These are phyloP conservation scores for Penicillium sp. DNA, from an alignment of 2,329 filamentous ascomycete species.

Conservation along the genomic window DNA sequence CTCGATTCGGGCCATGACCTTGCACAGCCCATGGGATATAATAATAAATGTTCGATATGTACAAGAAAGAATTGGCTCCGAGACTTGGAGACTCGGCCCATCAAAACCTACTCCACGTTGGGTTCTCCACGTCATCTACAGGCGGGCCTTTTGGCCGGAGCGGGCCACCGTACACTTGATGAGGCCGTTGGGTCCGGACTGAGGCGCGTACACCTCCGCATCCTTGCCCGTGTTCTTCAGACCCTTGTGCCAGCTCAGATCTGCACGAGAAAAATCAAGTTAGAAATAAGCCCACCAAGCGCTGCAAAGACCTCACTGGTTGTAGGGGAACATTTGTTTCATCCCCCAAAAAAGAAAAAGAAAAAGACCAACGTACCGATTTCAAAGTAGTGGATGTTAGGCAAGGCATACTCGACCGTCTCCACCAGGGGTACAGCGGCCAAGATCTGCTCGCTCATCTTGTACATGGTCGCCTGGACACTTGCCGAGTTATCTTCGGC, in stretches of 20 bases:
- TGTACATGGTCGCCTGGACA: constrained; percentile 98
- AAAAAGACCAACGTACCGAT: constrained; percentile 49
- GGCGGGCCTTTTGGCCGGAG: constrained; percentile 27
- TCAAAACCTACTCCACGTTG: not conserved
- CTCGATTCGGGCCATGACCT: constrained; percentile 10
- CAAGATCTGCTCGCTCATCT: constrained; percentile 88
- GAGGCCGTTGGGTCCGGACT: constrained; percentile 86
- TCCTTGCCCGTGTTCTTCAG: constrained; percentile 92
- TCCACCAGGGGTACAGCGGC: constrained; percentile 65
- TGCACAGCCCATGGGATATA: constrained; percentile 19
- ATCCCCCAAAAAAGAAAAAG: not conserved
- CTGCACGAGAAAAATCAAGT: constrained; percentile 41
- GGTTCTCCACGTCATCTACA: constrained; percentile 18
- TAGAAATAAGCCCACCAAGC: constrained; percentile 1
- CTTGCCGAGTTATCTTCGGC: constrained; percentile 85
- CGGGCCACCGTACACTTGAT: constrained; percentile 80
- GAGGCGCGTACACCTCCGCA: constrained; percentile 90
- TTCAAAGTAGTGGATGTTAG: constrained; percentile 99
- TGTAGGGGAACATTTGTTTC: too few species aligned
- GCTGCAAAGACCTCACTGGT: too few species aligned
- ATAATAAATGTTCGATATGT: constrained; percentile 15
- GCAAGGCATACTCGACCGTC: constrained; percentile 73
- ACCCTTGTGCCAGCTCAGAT: constrained; percentile 94
- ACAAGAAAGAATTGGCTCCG: constrained; percentile 13
- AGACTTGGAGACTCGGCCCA: not conserved